Conservation (phyloP, 805 yeast genomes). For the Suhomyces xylopsoci region DNA sequence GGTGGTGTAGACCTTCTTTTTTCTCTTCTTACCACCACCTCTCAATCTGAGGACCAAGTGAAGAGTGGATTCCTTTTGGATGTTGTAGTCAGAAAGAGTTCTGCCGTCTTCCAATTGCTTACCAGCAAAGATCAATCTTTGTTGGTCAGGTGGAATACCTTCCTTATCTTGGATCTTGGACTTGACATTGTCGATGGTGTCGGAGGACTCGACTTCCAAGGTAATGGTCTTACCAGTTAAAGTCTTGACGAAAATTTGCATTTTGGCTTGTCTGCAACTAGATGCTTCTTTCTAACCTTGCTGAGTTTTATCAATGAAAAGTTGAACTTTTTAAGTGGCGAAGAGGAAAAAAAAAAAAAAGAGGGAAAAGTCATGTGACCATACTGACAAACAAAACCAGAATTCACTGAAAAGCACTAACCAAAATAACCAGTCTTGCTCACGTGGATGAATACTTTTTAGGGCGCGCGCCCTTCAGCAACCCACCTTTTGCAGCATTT, state of each 20-base stretch:
- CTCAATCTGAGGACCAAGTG: constrained; percentile 96
- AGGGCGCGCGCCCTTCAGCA: not conserved
- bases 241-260: constrained; percentile 99
- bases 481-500: not conserved
- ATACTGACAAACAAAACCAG: too few relatives aligned
- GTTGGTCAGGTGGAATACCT: constrained; percentile 99
- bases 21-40: constrained; percentile 99
- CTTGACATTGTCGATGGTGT: constrained; percentile 98
- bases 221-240: constrained; percentile 99
- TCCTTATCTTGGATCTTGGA: constrained; percentile 99
- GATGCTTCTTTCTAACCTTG: constrained; percentile 49
- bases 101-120: constrained; percentile 99
- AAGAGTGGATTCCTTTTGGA: constrained; percentile 98
- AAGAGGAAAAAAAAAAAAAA: too few relatives aligned
- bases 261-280: constrained; percentile 44
- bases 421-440: too few relatives aligned
- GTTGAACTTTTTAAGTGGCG: too few relatives aligned
- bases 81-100: constrained; percentile 98
- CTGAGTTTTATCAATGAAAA: too few relatives aligned
- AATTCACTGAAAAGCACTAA: too few relatives aligned
- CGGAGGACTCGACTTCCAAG: constrained; percentile 98
- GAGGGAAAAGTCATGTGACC: too few relatives aligned
- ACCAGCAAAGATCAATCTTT: constrained; percentile 99
- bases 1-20: constrained; percentile 99
- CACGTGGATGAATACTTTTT: not conserved